Evolutionary conservation across 345 rosid genomes (phyloP).

Genomic region (Citrus sinensis): DNA sequence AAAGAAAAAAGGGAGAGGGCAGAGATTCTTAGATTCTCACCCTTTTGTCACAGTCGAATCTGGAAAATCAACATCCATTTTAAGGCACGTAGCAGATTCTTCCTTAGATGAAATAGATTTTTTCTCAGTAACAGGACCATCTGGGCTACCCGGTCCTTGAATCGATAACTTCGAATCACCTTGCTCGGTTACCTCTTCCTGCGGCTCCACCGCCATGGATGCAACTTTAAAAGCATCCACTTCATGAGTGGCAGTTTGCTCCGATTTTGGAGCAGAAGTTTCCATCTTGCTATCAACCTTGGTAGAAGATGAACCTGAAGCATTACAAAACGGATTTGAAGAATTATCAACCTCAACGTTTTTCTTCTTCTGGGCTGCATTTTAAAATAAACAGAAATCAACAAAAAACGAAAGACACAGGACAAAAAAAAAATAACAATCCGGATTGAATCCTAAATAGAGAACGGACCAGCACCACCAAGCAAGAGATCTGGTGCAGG

Average conservation of each 20-base stretch:
- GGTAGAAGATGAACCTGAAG: constrained; percentile 13
- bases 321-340: constrained; percentile 3
- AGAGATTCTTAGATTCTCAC: constrained; percentile 33
- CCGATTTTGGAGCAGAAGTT: constrained; percentile 1
- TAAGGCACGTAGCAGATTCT: constrained; percentile 11
- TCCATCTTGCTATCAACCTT: constrained; percentile 19
- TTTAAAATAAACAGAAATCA: background rate
- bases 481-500: constrained; percentile 14
- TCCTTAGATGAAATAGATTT: constrained; percentile 13
- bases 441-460: background rate
- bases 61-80: constrained; percentile 22
- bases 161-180: constrained; percentile 16
- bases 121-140: constrained; percentile 11
- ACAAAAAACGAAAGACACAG: background rate
- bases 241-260: constrained; percentile 11
- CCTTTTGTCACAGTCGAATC: constrained; percentile 28
- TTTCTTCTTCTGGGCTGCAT: constrained; percentile 33
- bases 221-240: constrained; percentile 16
- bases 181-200: constrained; percentile 18
- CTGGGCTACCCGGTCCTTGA: constrained; percentile 15
- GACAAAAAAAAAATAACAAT: background rate
- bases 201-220: constrained; percentile 9
- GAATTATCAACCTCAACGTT: constrained; percentile 28
- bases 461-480: constrained; percentile 12
- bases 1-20: background rate